A percentile compares a stretch with the other conserved stretches of the same genome.
These are phyloP conservation scores for Arachis monticola DNA, from an alignment of 331 rosid genomes.

Conservation along the genomic window DNA sequence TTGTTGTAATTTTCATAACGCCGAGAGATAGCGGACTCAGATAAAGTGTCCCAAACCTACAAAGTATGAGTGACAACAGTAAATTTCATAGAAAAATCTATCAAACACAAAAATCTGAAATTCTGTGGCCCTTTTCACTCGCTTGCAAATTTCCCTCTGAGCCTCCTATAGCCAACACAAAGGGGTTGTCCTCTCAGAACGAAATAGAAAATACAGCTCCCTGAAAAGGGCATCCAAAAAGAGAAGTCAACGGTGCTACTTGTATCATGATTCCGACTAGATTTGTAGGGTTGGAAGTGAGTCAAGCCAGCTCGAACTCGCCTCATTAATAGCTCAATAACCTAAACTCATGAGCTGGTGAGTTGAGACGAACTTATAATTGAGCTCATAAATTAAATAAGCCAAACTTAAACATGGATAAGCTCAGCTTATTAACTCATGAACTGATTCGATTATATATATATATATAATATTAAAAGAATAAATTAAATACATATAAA, in stretches of 20 bases:
- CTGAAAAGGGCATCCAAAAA: conserved; percentile 48
- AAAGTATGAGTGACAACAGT: conserved; percentile 33
- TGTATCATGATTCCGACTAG: neutral
- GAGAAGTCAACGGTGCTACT: conserved; percentile 23
- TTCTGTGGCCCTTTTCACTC: conserved; percentile 39
- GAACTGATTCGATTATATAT: too few relatives aligned
- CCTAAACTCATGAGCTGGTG: too few relatives aligned
- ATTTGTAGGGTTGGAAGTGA: conserved; percentile 31
- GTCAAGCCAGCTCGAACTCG: too few relatives aligned
- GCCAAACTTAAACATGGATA: too few relatives aligned
- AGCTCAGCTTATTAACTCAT: too few relatives aligned
- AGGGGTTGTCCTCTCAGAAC: conserved; percentile 82
- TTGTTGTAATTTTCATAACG: conserved; percentile 49
- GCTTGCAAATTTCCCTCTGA: conserved; percentile 75
- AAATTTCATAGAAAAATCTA: conserved; percentile 20
- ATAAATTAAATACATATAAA: too few relatives aligned
- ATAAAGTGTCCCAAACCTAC: conserved; percentile 67
- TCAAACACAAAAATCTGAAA: neutral
- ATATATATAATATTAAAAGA: too few relatives aligned
- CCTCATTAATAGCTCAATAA: too few relatives aligned
- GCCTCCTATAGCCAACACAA: conserved; percentile 89
- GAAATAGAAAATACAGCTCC: conserved; percentile 83
- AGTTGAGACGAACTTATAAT: too few relatives aligned
- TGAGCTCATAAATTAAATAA: too few relatives aligned
- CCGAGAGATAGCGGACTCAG: conserved; percentile 51